Evolutionary conservation across 345 rosid species (phyloP), one percentile per base, ranked within the genome.

Genomic region (Jatropha curcas): DNA sequence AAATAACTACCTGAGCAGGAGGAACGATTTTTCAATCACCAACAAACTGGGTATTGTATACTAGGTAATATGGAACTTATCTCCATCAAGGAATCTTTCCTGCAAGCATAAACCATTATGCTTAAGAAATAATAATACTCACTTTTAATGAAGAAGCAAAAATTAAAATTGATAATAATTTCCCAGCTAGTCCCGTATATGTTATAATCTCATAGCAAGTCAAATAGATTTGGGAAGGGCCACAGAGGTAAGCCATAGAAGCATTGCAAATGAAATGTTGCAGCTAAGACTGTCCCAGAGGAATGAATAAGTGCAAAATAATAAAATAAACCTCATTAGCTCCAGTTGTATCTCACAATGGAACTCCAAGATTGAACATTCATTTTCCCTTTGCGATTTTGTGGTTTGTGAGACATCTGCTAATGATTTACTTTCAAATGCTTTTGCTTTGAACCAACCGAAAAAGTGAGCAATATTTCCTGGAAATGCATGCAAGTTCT

Each of bases 21-120:
- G 93, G 92, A n/a, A 53, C 69, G 92, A 73, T 81, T 88, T 86
- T 95, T 97, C n/a, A n/a, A 81, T 92, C 98, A 74, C 99, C 99
- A 81, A 92, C 89, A 70, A 86, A 91, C 78, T 91, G 96, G 30
- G 97, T 91, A 78, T 91, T 95, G 79, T 90, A n/a, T 76, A 78
- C 83, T 92, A 57, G 99, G 99, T 68, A 95, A 77, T 60, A 92
- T 97, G 80, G 92, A 95, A 84, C 96, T 89, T 71, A 93, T 87
- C 86, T 95, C 98, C 98, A 91, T 95, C 86, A 95, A 30, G 3
- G 96, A 91, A 79, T 95, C 99, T 85, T 95, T 95, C 97, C 97
- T 95, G 92, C 28, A 79, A 63, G 48, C 43, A 74, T 22, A 46
- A 45, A 27, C 51, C 43, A 72, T 62, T 10, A 60, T 6, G 48